Evolutionary conservation across 257 asterid genomes (phyloP).

Genomic region (Solanum habrochaites): DNA sequence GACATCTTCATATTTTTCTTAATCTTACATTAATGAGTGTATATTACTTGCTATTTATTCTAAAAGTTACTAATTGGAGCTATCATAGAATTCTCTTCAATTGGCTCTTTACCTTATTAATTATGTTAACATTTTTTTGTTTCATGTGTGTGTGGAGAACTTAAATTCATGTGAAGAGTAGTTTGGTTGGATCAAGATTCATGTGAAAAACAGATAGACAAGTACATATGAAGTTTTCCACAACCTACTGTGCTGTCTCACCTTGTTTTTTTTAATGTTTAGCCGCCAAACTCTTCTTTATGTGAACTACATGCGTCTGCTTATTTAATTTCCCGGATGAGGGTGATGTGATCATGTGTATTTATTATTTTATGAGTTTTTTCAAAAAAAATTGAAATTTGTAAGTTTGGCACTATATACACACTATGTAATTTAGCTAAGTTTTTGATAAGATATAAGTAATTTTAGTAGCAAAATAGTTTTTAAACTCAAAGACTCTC

Average conservation of each 20-base stretch:
- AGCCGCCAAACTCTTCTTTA: not conserved
- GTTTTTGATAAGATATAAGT: not conserved
- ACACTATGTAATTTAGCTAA: not conserved
- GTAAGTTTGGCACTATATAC: not conserved
- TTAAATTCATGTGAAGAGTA: not conserved
- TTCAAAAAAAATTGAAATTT: not conserved
- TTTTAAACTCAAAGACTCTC: not conserved
- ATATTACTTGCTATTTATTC: not conserved
- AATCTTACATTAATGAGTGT: not conserved
- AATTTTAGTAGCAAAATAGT: not conserved
- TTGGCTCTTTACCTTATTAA: not conserved
- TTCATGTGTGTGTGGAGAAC: not conserved
- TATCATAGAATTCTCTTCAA: not conserved
- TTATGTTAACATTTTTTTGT: not conserved
- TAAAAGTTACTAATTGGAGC: not conserved
- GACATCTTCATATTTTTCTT: not conserved
- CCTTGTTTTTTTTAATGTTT: not conserved
- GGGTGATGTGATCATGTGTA: not conserved
- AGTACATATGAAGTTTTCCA: not conserved
- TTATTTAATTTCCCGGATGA: not conserved
- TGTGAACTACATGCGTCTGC: not conserved
- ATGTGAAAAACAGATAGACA: not conserved
- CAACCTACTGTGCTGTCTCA: not conserved
- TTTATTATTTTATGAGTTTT: not conserved
- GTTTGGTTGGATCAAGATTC: not conserved